A percentile compares a stretch with the other conserved stretches of the same genome.
phyloP scores from a whole-genome alignment of 2,329 filamentous ascomycete genomes.

The Xylariaceae sp. region DNA sequence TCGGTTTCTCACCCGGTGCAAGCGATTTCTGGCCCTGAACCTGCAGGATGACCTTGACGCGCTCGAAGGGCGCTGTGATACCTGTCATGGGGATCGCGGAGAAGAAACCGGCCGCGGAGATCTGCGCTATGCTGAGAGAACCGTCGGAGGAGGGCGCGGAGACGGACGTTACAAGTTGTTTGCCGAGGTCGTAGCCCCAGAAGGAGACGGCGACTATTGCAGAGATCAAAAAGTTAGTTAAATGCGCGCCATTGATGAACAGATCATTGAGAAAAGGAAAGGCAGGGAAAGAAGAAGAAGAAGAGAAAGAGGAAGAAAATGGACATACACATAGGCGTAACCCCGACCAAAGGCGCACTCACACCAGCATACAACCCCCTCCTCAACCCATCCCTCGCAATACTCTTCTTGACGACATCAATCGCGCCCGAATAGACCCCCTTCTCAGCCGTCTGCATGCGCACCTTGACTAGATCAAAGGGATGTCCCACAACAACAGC shows the following conservation, averaged over 20 bases:
- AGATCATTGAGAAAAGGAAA: background rate
- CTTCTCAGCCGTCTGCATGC: constrained; percentile 90
- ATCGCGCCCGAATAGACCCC: constrained; percentile 87
- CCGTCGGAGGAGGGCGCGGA: constrained; percentile 64
- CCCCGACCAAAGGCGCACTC: constrained; percentile 86
- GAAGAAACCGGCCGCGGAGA: constrained; percentile 93
- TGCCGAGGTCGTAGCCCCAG: constrained; percentile 94
- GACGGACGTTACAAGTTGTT: constrained; percentile 71
- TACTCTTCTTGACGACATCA: constrained; percentile 84
- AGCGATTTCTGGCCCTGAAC: constrained; percentile 89
- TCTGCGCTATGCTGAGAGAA: constrained; percentile 76
- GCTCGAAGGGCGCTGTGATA: constrained; percentile 98
- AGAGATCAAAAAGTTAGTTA: background rate
- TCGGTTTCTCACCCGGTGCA: constrained; percentile 84
- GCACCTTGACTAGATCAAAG: constrained; percentile 96
- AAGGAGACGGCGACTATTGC: constrained; percentile 62
- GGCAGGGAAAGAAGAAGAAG: background rate
- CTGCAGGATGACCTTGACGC: constrained; percentile 96
- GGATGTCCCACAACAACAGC: constrained; percentile 93
- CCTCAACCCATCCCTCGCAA: constrained; percentile 77
- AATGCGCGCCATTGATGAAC: background rate
- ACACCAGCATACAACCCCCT: constrained; percentile 95
- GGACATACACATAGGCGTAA: constrained; percentile 92
- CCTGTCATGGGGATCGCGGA: constrained; percentile 95
- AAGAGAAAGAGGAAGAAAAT: background rate